Evolutionary conservation across 306 rosid genomes (phyloP).

Genomic region (Inga oerstediana): DNA sequence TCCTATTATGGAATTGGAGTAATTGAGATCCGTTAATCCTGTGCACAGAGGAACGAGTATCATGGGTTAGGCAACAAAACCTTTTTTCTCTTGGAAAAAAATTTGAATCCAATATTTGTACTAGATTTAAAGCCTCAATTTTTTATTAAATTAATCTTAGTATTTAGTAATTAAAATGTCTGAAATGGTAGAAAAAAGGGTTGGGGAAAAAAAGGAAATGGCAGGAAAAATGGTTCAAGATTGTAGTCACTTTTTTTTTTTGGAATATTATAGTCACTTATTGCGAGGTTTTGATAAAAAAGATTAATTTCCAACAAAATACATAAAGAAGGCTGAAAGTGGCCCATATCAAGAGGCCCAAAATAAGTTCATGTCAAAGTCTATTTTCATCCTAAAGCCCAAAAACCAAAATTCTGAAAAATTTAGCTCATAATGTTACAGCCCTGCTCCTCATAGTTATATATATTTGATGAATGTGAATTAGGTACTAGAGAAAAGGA

Average conservation of each 20-base stretch:
- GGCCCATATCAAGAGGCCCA: neutral
- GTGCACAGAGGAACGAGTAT: slow-evolving; percentile 43
- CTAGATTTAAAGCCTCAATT: neutral
- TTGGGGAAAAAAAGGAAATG: neutral
- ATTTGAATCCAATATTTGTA: neutral
- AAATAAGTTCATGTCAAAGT: neutral
- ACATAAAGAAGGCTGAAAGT: neutral
- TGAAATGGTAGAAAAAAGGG: neutral
- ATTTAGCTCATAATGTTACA: no score
- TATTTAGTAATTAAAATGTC: neutral
- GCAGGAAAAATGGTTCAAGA: no score
- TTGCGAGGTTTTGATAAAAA: neutral
- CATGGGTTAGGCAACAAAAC: slow-evolving; percentile 18
- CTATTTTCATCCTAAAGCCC: neutral
- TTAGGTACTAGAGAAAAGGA: no score
- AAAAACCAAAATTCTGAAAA: neutral
- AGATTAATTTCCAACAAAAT: neutral
- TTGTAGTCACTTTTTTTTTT: no score
- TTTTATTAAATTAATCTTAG: neutral
- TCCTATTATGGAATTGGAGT: slow-evolving; percentile 9
- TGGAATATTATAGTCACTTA: no score
- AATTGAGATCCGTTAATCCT: slow-evolving; percentile 43
- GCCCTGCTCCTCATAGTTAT: no score
- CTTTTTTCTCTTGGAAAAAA: neutral
- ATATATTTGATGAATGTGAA: no score